Percentiles rank a stretch among this genome's conserved stretches.
These are phyloP conservation scores for Alisma plantagoaquatica DNA, from an alignment of 106 monocot species.

Conservation along the genomic window DNA sequence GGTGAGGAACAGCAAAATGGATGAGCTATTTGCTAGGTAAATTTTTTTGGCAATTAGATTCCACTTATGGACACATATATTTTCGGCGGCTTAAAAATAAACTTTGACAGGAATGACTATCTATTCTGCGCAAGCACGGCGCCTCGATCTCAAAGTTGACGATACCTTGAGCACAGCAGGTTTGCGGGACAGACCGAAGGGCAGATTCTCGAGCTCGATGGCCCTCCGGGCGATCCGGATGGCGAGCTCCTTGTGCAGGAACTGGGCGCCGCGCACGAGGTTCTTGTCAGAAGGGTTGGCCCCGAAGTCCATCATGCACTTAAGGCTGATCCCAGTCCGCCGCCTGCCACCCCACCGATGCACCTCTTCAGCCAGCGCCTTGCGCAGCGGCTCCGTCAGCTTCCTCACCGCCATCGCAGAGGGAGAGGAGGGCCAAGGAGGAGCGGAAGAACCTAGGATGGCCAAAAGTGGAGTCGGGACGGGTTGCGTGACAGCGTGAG, in stretches of 20 bases:
- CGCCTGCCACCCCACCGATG: conserved; percentile 72
- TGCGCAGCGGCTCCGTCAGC: conserved; percentile 34
- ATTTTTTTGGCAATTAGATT: neutral
- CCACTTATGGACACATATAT: neutral
- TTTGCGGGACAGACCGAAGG: conserved; percentile 69
- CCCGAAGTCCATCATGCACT: conserved; percentile 96
- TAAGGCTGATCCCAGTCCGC: conserved; percentile 73
- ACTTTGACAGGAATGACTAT: no score
- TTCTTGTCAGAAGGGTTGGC: conserved; percentile 43
- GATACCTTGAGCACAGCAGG: conserved; percentile 76
- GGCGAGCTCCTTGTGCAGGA: conserved; percentile 83
- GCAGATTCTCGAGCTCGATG: conserved; percentile 66
- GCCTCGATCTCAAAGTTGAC: no score
- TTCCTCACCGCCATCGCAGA: conserved; percentile 43
- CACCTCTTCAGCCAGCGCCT: conserved; percentile 56
- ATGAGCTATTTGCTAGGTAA: neutral
- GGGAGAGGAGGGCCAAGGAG: no score
- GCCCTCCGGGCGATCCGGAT: conserved; percentile 73
- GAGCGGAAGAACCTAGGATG: no score
- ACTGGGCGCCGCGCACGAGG: conserved; percentile 66
- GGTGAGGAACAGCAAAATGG: no score
- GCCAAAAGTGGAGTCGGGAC: no score
- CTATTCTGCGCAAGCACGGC: no score
- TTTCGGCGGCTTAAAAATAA: no score
- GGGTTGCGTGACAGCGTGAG: no score